Evolutionary conservation across 129 eudicot species (phyloP).

Genomic region (Chrysanthemum makinoi): DNA sequence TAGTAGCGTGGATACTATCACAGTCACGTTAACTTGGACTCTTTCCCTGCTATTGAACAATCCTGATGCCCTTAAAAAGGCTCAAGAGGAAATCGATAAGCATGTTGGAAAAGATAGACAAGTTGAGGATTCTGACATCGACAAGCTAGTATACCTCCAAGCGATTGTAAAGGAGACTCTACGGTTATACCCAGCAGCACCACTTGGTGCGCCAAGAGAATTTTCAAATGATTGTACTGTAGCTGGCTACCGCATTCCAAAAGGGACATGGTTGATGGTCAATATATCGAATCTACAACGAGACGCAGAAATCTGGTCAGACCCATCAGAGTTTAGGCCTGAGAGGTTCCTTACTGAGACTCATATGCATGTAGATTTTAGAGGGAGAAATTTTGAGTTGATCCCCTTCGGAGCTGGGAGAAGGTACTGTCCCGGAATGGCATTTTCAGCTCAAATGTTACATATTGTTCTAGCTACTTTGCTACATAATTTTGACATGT

Average conservation of each 20-base stretch:
- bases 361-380: constrained; percentile 7
- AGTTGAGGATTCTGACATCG: constrained; percentile 11
- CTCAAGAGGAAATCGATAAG: constrained; percentile 1
- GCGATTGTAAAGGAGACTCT: constrained; percentile 13
- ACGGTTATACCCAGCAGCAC: constrained; percentile 15
- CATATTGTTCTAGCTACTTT: constrained; percentile 16
- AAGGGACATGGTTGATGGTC: constrained; percentile 12
- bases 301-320: background rate
- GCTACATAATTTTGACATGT: constrained; percentile 8
- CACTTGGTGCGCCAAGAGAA: constrained; percentile 4
- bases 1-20: constrained; percentile 5
- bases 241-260: constrained; percentile 11
- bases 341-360: constrained; percentile 13
- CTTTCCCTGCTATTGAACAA: constrained; percentile 14
- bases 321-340: constrained; percentile 9
- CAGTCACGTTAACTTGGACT: background rate
- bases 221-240: constrained; percentile 11
- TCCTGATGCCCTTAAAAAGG: constrained; percentile 2
- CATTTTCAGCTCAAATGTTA: constrained; percentile 6
- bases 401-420: constrained; percentile 17
- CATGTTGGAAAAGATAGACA: background rate
- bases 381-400: constrained; percentile 13
- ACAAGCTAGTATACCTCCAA: constrained; percentile 9
- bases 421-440: constrained; percentile 7
- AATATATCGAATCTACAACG: constrained; percentile 9